Conservation (phyloP, 2,329 filamentous ascomycete genomes). For the Phialemonium atrogriseum region DNA sequence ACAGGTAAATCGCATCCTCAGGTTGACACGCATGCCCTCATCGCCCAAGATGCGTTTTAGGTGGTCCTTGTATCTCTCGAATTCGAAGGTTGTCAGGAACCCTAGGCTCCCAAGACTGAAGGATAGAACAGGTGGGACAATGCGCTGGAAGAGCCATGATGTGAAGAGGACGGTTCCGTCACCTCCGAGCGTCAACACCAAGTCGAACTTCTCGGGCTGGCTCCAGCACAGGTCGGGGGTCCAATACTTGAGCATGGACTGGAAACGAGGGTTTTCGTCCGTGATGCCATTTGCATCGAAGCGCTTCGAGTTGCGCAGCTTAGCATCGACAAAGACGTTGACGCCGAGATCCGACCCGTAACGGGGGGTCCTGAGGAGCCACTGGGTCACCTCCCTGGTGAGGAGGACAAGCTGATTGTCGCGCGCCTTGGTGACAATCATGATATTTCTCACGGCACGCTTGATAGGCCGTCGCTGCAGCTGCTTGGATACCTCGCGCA, state of each 20-base stretch:
- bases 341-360: conserved; percentile 88
- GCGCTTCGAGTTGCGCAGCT: conserved; percentile 78
- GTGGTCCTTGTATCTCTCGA: conserved; percentile 78
- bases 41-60: conserved; percentile 88
- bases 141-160: conserved; percentile 84
- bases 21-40: conserved; percentile 90
- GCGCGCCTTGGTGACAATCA: conserved; percentile 97
- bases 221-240: conserved; percentile 93
- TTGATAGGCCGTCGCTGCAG: conserved; percentile 87
- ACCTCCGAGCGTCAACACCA: conserved; percentile 81
- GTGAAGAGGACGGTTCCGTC: conserved; percentile 85
- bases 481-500: conserved; percentile 92
- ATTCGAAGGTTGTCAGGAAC: conserved; percentile 86
- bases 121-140: conserved; percentile 76
- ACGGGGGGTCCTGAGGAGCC: conserved; percentile 80
- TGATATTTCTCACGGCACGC: conserved; percentile 84
- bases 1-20: conserved; percentile 98
- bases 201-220: conserved; percentile 87
- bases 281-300: conserved; percentile 72
- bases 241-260: conserved; percentile 88
- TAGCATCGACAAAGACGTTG: conserved; percentile 97
- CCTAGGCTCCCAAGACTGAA: conserved; percentile 79
- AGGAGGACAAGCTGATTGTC: conserved; percentile 88
- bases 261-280: conserved; percentile 65
- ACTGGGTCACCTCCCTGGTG: conserved; percentile 79